phyloP scores from a whole-genome alignment of 179 eudicot species.

The Vitellaria paradoxa region DNA sequence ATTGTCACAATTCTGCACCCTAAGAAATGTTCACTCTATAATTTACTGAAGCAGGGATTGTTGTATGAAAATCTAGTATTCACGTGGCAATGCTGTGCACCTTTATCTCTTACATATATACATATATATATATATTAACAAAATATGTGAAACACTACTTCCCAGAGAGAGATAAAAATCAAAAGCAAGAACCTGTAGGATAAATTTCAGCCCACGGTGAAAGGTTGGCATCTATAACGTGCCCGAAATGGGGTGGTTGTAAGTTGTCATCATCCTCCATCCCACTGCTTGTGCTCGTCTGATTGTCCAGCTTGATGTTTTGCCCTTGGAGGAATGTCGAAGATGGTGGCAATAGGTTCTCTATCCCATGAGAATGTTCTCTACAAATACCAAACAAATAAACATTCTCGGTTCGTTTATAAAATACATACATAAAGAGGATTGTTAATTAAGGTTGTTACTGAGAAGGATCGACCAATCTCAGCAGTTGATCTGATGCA shows the following conservation, averaged over 20 bases:
- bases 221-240: constrained; percentile 30
- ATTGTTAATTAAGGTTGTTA: too few relatives aligned
- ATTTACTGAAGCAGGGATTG: too few relatives aligned
- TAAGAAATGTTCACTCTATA: too few relatives aligned
- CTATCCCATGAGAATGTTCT: constrained; percentile 18
- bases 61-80: too few relatives aligned
- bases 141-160: too few relatives aligned
- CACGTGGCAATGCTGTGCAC: too few relatives aligned
- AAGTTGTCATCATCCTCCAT: constrained; percentile 25
- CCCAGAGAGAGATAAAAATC: not conserved
- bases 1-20: not conserved
- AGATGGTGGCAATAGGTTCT: constrained; percentile 21
- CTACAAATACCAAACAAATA: constrained; percentile 3
- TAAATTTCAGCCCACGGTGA: constrained; percentile 36
- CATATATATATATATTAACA: not conserved
- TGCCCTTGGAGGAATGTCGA: constrained; percentile 21
- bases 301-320: constrained; percentile 22
- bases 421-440: too few relatives aligned
- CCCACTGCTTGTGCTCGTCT: constrained; percentile 29
- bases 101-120: not conserved
- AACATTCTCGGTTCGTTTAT: too few relatives aligned
- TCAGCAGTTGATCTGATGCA: too few relatives aligned
- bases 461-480: too few relatives aligned
- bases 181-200: constrained; percentile 23
- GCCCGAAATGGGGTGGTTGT: constrained; percentile 28